Base-by-base conservation (phyloP, 129 eudicot species). In the Artemisia annua region DNA sequence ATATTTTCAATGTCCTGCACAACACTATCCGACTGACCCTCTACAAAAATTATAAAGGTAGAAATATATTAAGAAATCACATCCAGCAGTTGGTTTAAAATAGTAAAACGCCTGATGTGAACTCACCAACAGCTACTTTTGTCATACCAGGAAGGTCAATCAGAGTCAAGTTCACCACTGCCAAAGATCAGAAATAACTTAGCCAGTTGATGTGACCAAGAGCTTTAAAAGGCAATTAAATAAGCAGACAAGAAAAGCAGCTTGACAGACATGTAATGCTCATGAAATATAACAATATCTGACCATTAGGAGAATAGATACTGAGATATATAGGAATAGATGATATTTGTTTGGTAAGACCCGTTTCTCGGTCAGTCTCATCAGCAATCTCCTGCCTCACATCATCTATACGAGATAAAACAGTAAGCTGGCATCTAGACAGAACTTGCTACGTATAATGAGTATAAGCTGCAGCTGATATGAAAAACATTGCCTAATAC, bases 81-180 rank as follows among this genome's bases (percentile, higher is more conserved):
- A 63, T 26, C 66, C 66, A 19, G 32, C 11, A 11, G 11, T n/a
- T 16, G 16, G 48, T 35, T 22, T 28, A 54, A 52, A 71, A 35
- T 69, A 69, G 52, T 18, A 66, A 61, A 70, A 66, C 51, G n/a
- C 32, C 54, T 53, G 55, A 61, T 18, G 48, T 20, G 20, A 69
- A 75, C 98, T 94, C 55, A 94, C 98, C 98, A 73, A 94, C 88
- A 75, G 98, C 98, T 24, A 94, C 96, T 78, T 94, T 94, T 72
- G 98, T 94, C 48, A 94, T 91, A 10, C 98, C 98, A 67, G 98
- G 98, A 81, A 94, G 98, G 79, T 94, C 98, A 60, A 94, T 83
- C 81, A 94, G 83, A 28, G 98, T 94, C 91, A 94, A 80, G 80
- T 94, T 94, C 74, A 94, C 98, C 78, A 94, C 98, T 94, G 88